These are phyloP conservation scores for Gnetum montanum DNA, from an alignment of 75 land plant genomes.

Conservation along the genomic window DNA sequence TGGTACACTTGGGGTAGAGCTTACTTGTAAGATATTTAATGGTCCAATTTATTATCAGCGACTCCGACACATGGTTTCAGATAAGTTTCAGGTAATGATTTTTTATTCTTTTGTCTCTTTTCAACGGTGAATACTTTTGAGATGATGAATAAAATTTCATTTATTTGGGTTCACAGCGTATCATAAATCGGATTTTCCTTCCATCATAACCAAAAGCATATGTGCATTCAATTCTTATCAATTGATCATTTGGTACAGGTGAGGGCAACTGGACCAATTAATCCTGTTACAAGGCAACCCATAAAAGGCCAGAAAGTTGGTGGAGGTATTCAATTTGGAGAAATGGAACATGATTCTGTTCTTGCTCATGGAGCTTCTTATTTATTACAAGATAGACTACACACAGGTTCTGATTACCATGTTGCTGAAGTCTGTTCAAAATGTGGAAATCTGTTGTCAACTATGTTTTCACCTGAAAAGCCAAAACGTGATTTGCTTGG, in stretches of 20 bases:
- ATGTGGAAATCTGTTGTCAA: constrained; percentile 80
- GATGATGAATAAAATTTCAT: not conserved
- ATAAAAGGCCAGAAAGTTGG: constrained; percentile 89
- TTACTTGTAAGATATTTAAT: too few species aligned
- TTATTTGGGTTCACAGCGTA: not conserved
- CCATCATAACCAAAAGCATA: too few species aligned
- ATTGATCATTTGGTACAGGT: constrained; percentile 37
- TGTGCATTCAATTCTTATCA: too few species aligned
- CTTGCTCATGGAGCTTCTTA: constrained; percentile 99
- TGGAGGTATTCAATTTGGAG: constrained; percentile 98
- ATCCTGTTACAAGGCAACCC: constrained; percentile 88
- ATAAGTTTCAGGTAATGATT: constrained; percentile 99
- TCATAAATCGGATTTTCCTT: not conserved
- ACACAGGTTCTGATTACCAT: constrained; percentile 92
- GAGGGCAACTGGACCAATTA: constrained; percentile 78
- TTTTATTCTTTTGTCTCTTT: not conserved
- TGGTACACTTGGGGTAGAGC: too few species aligned
- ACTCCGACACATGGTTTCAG: too few species aligned
- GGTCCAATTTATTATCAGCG: too few species aligned
- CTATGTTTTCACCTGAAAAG: constrained; percentile 30
- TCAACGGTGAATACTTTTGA: not conserved
- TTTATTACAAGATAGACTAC: constrained; percentile 89
- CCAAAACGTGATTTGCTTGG: constrained; percentile 19
- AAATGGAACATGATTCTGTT: constrained; percentile 95
- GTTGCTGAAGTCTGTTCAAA: constrained; percentile 80